These are phyloP conservation scores for Podila epigama DNA, from an alignment of 192 early-diverging fungal genomes.

Conservation along the genomic window DNA sequence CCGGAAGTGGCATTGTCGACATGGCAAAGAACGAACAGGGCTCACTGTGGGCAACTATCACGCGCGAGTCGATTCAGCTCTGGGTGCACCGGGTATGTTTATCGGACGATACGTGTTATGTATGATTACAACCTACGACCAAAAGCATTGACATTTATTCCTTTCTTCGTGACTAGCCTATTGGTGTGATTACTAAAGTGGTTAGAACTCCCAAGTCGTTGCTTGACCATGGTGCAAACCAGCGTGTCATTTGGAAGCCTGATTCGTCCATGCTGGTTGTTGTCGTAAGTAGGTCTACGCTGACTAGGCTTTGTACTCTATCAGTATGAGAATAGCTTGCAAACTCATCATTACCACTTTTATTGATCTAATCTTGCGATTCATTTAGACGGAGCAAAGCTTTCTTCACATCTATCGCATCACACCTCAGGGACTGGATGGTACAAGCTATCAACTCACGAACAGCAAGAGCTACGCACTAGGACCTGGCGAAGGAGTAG, in stretches of 20 bases:
- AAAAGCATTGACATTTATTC: background rate
- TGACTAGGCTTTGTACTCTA: background rate
- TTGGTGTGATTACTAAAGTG: conserved; percentile 68
- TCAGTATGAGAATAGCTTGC: background rate
- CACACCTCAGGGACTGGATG: conserved; percentile 54
- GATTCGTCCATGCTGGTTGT: conserved; percentile 70
- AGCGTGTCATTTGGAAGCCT: conserved; percentile 76
- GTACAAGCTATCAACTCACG: conserved; percentile 66
- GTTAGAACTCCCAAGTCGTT: conserved; percentile 68
- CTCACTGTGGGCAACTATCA: conserved; percentile 68
- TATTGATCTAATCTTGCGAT: background rate
- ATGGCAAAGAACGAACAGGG: conserved; percentile 56
- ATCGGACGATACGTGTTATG: too few species aligned
- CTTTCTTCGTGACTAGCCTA: conserved; percentile 57
- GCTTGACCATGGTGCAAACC: conserved; percentile 77
- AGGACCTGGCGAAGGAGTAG: conserved; percentile 76
- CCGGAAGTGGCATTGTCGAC: conserved; percentile 51
- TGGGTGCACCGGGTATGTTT: conserved; percentile 68
- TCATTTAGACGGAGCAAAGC: conserved; percentile 65
- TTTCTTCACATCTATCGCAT: conserved; percentile 78
- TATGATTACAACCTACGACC: too few species aligned
- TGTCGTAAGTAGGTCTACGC: conserved; percentile 67
- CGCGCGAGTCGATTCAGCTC: conserved; percentile 65
- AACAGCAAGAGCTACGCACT: conserved; percentile 65
- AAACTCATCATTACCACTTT: background rate